Percentiles rank a stretch among this genome's conserved stretches.
phyloP scores from a whole-genome alignment of 345 rosid species.

The Mercurialis annua region DNA sequence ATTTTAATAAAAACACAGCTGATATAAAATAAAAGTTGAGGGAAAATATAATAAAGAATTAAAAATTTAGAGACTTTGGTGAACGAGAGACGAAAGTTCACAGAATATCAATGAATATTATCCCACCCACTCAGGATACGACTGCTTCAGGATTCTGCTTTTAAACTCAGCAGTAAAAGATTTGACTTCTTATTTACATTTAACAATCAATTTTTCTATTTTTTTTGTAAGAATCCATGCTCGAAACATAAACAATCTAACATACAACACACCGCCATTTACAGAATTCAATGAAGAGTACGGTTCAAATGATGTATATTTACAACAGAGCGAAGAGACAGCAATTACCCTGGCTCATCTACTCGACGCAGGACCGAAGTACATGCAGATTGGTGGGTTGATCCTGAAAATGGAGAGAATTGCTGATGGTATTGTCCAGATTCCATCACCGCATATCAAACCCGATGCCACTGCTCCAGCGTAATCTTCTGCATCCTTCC shows the following conservation, averaged over 20 bases:
- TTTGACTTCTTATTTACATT: neutral
- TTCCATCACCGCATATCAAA: conserved; percentile 83
- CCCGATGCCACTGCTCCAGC: conserved; percentile 90
- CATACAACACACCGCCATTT: conserved; percentile 15
- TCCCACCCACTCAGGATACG: too few species aligned
- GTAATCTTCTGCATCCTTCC: conserved; percentile 71
- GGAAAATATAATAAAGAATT: too few species aligned
- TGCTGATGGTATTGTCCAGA: conserved; percentile 91
- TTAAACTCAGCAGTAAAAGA: too few species aligned
- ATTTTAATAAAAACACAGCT: too few species aligned
- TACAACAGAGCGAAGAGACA: conserved; percentile 14
- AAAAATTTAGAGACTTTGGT: too few species aligned
- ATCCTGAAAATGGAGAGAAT: conserved; percentile 79
- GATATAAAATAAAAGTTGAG: too few species aligned
- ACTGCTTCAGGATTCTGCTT: too few species aligned
- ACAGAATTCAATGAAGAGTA: conserved; percentile 11
- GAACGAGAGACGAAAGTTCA: too few species aligned
- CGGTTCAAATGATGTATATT: conserved; percentile 1
- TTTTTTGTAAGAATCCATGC: neutral
- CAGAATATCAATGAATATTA: too few species aligned
- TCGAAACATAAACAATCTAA: neutral
- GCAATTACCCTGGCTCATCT: conserved; percentile 26
- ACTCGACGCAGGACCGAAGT: conserved; percentile 62
- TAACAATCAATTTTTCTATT: neutral
- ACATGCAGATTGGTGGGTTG: conserved; percentile 92